These are phyloP conservation scores for Aspergillus hiratsukae DNA, from an alignment of 2,329 filamentous ascomycete genomes.

Conservation along the genomic window DNA sequence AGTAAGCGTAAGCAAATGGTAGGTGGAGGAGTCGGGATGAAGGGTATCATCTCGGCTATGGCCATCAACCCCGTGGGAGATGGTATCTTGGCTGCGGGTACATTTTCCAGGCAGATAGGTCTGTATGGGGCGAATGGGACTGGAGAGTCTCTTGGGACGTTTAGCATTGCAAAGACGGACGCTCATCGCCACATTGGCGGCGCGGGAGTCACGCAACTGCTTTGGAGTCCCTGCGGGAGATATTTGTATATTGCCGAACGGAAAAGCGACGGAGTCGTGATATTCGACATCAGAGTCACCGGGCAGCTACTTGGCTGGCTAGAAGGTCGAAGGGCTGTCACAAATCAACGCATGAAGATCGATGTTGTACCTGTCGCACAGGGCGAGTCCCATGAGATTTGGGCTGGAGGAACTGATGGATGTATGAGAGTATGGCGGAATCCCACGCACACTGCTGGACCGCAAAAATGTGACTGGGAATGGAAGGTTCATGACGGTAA, in stretches of 20 bases:
- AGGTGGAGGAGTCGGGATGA: conserved; percentile 48
- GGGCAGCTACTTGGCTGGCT: conserved; percentile 49
- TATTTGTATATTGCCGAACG: conserved; percentile 59
- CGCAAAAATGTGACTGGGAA: conserved; percentile 40
- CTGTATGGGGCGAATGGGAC: conserved; percentile 50
- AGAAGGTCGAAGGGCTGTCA: conserved; percentile 41
- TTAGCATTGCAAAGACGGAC: conserved; percentile 42
- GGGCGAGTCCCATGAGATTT: conserved; percentile 48
- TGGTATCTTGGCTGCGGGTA: conserved; percentile 54
- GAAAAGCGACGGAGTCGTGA: conserved; percentile 50
- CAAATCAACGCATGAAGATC: conserved; percentile 54
- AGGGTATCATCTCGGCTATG: conserved; percentile 53
- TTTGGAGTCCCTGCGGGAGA: conserved; percentile 54
- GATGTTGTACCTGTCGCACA: conserved; percentile 42
- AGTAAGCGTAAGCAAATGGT: conserved; percentile 44
- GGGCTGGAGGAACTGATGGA: conserved; percentile 58
- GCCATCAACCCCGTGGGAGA: conserved; percentile 40
- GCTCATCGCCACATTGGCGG: conserved; percentile 42
- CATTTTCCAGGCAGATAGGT: conserved; percentile 52
- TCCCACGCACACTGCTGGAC: conserved; percentile 38
- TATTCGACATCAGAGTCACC: conserved; percentile 58
- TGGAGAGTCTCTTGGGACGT: conserved; percentile 49
- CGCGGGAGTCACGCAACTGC: conserved; percentile 51
- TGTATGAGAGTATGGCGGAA: conserved; percentile 48
- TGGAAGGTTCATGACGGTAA: conserved; percentile 45